Percentiles rank a stretch among this genome's conserved stretches.
Evolutionary conservation across 495 filamentous ascomycete species (phyloP).

Genomic region (Xylaria longipes): DNA sequence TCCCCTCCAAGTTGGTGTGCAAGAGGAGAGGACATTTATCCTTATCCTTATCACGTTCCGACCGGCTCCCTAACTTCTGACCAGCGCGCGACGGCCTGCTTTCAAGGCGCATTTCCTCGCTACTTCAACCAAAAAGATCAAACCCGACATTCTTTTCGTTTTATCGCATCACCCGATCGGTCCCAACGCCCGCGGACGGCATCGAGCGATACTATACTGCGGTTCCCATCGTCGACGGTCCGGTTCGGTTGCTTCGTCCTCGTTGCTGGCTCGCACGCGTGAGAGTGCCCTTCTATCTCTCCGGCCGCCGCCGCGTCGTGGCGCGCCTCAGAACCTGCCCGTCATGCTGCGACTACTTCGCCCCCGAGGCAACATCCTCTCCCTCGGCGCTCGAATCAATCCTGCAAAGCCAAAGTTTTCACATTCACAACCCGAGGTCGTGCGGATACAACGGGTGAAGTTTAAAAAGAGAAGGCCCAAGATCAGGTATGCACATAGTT

Average conservation of each 20-base stretch:
- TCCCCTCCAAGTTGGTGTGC: slow-evolving; percentile 8
- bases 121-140: background rate
- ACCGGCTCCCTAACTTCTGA: background rate
- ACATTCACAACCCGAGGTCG: slow-evolving; percentile 19
- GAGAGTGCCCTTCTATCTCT: background rate
- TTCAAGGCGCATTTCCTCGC: background rate
- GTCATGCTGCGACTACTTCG: slow-evolving; percentile 48
- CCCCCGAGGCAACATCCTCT: slow-evolving; percentile 31
- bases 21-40: background rate
- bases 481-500: slow-evolving; percentile 21
- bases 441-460: slow-evolving; percentile 44
- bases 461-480: slow-evolving; percentile 37
- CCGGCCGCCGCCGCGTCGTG: slow-evolving; percentile 44
- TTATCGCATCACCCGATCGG: background rate
- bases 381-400: slow-evolving; percentile 25
- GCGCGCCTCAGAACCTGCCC: slow-evolving; percentile 41
- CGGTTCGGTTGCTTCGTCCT: background rate
- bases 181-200: background rate
- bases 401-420: slow-evolving; percentile 6
- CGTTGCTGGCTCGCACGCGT: slow-evolving; percentile 10
- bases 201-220: background rate
- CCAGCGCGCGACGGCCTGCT: background rate
- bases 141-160: background rate
- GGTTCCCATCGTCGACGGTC: background rate
- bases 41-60: background rate